phyloP scores from a whole-genome alignment of 2,329 filamentous ascomycete species.

The Epichloe uncinata region DNA sequence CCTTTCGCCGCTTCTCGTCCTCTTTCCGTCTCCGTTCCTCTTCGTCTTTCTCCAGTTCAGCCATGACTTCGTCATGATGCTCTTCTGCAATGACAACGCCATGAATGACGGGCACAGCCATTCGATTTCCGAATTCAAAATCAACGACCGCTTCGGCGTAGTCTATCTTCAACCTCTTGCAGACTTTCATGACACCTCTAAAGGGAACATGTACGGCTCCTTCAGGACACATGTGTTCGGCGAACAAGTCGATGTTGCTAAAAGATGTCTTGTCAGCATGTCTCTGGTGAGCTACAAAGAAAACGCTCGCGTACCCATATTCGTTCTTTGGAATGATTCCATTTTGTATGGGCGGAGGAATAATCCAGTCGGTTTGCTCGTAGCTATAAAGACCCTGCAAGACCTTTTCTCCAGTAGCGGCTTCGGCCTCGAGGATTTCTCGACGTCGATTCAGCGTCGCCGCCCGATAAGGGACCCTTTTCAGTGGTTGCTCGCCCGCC shows the following conservation, averaged over 20 bases:
- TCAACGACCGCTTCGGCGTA: constrained; percentile 90
- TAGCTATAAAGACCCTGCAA: constrained; percentile 74
- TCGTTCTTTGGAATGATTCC: constrained; percentile 86
- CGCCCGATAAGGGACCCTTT: constrained; percentile 78
- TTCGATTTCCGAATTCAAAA: constrained; percentile 91
- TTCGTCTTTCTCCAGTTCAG: constrained; percentile 67
- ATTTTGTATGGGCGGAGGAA: constrained; percentile 71
- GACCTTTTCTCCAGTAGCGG: constrained; percentile 67
- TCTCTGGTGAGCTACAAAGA: background rate
- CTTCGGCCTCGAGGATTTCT: constrained; percentile 77
- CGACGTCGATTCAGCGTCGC: constrained; percentile 78
- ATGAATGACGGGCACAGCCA: constrained; percentile 83
- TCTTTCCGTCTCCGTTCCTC: constrained; percentile 65
- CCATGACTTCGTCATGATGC: constrained; percentile 58
- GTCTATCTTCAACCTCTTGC: constrained; percentile 72
- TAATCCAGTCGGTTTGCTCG: constrained; percentile 91
- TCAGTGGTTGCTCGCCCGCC: constrained; percentile 60
- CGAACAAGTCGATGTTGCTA: constrained; percentile 86
- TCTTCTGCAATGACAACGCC: constrained; percentile 82
- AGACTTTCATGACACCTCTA: constrained; percentile 63
- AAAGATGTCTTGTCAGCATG: constrained; percentile 10
- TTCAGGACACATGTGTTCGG: constrained; percentile 76
- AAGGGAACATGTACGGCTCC: constrained; percentile 77
- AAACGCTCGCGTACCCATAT: constrained; percentile 44
- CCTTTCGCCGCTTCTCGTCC: constrained; percentile 66